These are phyloP conservation scores for Alnus rubra DNA, from an alignment of 306 rosid species.

Conservation along the genomic window DNA sequence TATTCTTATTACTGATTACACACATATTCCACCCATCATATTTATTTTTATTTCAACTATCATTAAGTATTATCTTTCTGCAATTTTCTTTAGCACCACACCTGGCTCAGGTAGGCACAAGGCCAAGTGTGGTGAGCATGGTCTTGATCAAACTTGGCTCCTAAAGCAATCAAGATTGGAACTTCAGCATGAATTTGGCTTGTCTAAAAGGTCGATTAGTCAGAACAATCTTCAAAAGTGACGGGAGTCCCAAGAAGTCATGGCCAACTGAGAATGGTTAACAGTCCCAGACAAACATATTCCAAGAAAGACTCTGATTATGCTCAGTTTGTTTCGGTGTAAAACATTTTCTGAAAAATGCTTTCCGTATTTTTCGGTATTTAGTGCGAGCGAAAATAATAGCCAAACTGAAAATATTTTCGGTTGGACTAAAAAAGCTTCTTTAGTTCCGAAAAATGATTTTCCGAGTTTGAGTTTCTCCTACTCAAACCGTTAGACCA, in stretches of 20 bases:
- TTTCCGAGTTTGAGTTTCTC: too few species aligned
- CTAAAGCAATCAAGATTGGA: neutral
- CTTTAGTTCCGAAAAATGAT: too few species aligned
- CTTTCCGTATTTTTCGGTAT: too few species aligned
- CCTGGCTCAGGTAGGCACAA: neutral
- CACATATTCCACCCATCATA: too few species aligned
- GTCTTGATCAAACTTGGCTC: neutral
- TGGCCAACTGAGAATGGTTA: neutral
- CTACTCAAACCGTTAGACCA: too few species aligned
- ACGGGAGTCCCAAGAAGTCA: neutral
- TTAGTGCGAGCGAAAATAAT: too few species aligned
- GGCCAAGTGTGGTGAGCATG: neutral
- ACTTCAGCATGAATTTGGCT: neutral
- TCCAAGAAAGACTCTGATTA: neutral
- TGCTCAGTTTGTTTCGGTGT: too few species aligned
- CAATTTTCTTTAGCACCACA: neutral
- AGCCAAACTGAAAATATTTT: too few species aligned
- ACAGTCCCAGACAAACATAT: conserved; percentile 1
- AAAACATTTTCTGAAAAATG: too few species aligned
- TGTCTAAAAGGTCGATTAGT: neutral
- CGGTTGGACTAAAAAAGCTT: too few species aligned
- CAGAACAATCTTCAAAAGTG: neutral
- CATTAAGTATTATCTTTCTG: neutral
- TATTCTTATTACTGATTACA: neutral
- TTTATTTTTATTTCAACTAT: neutral